phyloP scores from a whole-genome alignment of 257 asterid species.

The Datura wrightii region DNA sequence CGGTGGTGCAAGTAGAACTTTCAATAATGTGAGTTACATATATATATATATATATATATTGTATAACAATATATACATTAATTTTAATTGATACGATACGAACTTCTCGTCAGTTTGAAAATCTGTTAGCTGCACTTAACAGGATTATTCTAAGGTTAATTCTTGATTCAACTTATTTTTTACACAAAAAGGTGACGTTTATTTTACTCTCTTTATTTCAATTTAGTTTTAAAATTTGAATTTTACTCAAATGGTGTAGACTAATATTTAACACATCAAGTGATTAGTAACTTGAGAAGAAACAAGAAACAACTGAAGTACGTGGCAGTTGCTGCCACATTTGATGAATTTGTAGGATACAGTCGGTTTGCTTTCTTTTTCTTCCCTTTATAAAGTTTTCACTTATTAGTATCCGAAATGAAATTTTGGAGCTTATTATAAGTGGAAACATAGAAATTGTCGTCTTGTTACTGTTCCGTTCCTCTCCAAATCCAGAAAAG shows the following conservation, averaged over 20 bases:
- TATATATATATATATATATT: too few relatives aligned
- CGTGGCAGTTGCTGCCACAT: neutral
- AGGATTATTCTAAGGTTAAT: neutral
- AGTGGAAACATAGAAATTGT: slow-evolving; percentile 15
- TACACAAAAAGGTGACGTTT: neutral
- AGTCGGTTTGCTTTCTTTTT: neutral
- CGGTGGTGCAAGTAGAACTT: too few relatives aligned
- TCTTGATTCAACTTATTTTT: too few relatives aligned
- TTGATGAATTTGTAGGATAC: neutral
- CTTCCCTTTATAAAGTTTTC: neutral
- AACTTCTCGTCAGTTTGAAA: neutral
- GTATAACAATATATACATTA: too few relatives aligned
- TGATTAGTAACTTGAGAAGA: neutral
- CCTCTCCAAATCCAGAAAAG: neutral
- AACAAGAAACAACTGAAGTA: neutral
- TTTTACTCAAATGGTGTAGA: too few relatives aligned
- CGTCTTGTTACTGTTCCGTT: neutral
- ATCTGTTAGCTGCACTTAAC: neutral
- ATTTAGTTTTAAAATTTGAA: too few relatives aligned
- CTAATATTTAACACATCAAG: neutral
- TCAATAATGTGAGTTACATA: too few relatives aligned
- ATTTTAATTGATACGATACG: neutral
- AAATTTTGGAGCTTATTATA: neutral
- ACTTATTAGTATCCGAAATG: neutral
- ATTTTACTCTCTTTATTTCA: too few relatives aligned